Evolutionary conservation across 257 asterid genomes (phyloP), one percentile per base, ranked within the genome.

Genomic region (Lavandula angustifolia): DNA sequence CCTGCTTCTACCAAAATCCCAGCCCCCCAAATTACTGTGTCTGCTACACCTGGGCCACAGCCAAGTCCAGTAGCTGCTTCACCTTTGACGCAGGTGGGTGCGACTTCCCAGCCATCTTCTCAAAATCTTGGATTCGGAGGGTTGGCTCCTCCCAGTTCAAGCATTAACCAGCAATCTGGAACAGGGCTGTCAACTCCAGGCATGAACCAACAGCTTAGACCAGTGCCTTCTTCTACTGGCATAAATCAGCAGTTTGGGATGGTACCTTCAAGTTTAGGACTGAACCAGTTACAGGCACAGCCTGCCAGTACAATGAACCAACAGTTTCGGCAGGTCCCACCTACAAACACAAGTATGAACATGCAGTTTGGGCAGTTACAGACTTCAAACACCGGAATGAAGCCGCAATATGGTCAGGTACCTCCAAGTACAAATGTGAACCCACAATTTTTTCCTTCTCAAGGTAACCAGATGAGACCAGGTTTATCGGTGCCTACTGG

Each of bases 1-100:
- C 87, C 96, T 14, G 98, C 98, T 74, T 84, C 98, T 40, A 79
- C 88, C 49, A 89, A 85, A 78, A 89, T 92, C 76, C 99, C 99
- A 46, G 80, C 99, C 41, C 97, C 97, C 3, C 87, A 84, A 69
- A 89, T 89, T 55, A 85, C 81, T 71, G 75, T 77, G 57, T 80
- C 91, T 33, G 78, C 78, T 37, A 66, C 69, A 27, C 80, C 95
- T 57, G 75, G 76, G n/a, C 82, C 85, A 60, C 96, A 73, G 59
- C 76, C 76, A 67, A 85, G 74, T 48, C 53, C 86, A 34, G 82
- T 56, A 35, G 79, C 80, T 64, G 73, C 85, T 51, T 60, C 70
- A 50, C 84, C 92, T 80, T 43, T 76, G 72, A 71, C 80, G 34
- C 86, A 76, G 67, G 52, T 50, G 70, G 78, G 80, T 22, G 75